A percentile compares a stretch with the other conserved stretches of the same genome.
Evolutionary conservation across 2,329 filamentous ascomycete species (phyloP).

Genomic region (Pseudocercospora eumusae): DNA sequence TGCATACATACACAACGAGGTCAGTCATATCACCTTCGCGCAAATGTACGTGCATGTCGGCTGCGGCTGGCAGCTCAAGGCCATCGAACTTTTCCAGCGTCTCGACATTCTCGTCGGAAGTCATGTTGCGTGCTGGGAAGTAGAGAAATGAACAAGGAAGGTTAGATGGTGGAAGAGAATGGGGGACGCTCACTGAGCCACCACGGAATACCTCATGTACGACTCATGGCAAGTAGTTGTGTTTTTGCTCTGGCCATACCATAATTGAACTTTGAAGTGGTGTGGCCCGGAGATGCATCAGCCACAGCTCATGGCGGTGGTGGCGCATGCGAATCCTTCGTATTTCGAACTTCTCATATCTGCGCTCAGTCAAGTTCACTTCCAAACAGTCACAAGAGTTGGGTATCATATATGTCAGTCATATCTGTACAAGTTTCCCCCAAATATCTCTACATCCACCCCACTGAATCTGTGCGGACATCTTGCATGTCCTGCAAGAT

Average conservation of each 20-base stretch:
- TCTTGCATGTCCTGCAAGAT: slow-evolving; percentile 40
- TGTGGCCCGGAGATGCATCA: not conserved
- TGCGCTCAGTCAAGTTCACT: too few species aligned
- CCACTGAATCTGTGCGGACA: slow-evolving; percentile 57
- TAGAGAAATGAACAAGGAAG: too few species aligned
- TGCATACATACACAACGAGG: slow-evolving; percentile 43
- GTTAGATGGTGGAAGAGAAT: too few species aligned
- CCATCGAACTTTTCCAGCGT: slow-evolving; percentile 46
- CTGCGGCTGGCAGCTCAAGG: slow-evolving; percentile 51
- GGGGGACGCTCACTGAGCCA: too few species aligned
- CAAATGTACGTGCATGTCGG: slow-evolving; percentile 55
- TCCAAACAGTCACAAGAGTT: not conserved
- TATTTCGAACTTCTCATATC: not conserved
- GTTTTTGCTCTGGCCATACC: slow-evolving; percentile 6
- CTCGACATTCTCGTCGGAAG: slow-evolving; percentile 3
- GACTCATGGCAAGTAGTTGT: not conserved
- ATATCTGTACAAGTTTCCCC: not conserved
- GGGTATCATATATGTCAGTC: slow-evolving; percentile 3
- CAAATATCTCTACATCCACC: slow-evolving; percentile 35
- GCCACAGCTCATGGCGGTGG: not conserved
- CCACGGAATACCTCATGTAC: too few species aligned
- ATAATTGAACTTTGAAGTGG: too few species aligned
- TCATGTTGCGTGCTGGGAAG: slow-evolving; percentile 31
- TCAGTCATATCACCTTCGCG: slow-evolving; percentile 56
- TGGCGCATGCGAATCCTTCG: not conserved